Conservation (phyloP, 176 grass and related monocot genomes). For the Alopecurus myosuroides region DNA sequence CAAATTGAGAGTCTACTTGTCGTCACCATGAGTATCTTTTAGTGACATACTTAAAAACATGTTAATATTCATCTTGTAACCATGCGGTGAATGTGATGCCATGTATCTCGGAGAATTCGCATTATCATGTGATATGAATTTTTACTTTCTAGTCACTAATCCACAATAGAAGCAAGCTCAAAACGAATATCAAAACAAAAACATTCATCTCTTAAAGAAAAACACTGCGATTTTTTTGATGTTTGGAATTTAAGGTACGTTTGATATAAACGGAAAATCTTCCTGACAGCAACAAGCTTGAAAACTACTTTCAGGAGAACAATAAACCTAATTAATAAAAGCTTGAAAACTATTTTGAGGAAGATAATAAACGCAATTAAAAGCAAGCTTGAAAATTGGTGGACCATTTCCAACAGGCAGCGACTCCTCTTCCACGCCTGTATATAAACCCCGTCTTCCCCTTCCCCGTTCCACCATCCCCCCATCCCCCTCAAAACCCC, state of each 20-base stretch:
- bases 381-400: not conserved
- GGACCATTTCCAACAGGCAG: not conserved
- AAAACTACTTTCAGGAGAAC: not conserved
- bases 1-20: no score
- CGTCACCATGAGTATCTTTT: not conserved
- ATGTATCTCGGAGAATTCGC: no score
- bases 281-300: not conserved
- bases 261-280: not conserved
- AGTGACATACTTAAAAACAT: not conserved
- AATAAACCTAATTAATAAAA: not conserved
- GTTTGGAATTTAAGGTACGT: not conserved
- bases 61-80: not conserved
- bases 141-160: no score
- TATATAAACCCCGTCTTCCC: constrained; percentile 18
- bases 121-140: no score
- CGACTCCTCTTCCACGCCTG: not conserved
- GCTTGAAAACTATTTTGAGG: not conserved
- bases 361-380: not conserved
- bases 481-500: not conserved
- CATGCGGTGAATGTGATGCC: not conserved
- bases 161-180: not conserved
- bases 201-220: not conserved
- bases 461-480: not conserved
- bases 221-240: not conserved
- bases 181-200: not conserved